Conservation (phyloP, 139 green algal species). For the Spirogloea muscicola region DNA sequence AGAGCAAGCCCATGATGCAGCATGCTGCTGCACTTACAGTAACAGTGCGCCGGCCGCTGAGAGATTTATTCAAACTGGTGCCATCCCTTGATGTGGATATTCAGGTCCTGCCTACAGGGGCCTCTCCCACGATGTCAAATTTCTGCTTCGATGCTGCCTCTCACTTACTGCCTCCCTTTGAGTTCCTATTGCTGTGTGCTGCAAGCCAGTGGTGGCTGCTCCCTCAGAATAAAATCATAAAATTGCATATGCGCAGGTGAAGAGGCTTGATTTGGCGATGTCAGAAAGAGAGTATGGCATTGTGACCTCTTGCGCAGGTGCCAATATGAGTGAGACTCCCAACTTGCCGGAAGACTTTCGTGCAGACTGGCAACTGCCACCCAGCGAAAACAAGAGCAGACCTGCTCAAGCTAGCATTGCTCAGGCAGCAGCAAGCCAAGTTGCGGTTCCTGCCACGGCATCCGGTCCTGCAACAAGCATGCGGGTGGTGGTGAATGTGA, state of each 20-base stretch:
- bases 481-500: constrained; percentile 28
- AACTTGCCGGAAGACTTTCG: constrained; percentile 29
- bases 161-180: too few species aligned
- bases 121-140: too few species aligned
- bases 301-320: constrained; percentile 60
- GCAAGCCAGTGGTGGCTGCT: too few species aligned
- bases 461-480: constrained; percentile 28
- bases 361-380: too few species aligned
- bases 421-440: too few species aligned
- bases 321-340: constrained; percentile 63
- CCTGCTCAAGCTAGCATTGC: too few species aligned
- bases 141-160: too few species aligned
- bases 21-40: constrained; percentile 49
- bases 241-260: constrained; percentile 51
- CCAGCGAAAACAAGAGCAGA: too few species aligned
- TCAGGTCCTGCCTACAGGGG: too few species aligned
- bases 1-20: constrained; percentile 64
- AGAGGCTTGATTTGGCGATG: constrained; percentile 40
- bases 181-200: too few species aligned
- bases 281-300: constrained; percentile 71
- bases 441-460: too few species aligned
- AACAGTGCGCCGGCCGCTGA: constrained; percentile 53
- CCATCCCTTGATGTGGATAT: constrained; percentile 33
- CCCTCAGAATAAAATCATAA: too few species aligned
- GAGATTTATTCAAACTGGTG: constrained; percentile 39